phyloP scores from a whole-genome alignment of 2,329 filamentous ascomycete genomes.

The Ascochyta rabiei region DNA sequence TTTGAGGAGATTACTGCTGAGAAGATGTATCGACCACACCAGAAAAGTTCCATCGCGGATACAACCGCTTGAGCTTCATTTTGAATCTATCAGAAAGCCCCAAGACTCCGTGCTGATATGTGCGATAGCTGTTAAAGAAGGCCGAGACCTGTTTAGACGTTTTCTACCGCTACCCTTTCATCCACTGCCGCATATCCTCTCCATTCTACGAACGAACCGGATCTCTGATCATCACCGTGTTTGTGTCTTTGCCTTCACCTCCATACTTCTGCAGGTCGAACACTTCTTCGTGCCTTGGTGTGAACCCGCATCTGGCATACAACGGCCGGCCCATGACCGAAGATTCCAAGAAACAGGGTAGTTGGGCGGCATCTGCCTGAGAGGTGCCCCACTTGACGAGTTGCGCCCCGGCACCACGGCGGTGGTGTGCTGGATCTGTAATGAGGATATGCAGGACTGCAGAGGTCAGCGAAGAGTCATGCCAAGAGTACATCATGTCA shows the following conservation, averaged over 20 bases:
- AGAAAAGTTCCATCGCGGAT: no score
- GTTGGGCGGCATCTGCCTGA: conserved; percentile 47
- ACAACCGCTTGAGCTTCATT: no score
- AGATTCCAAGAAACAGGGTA: conserved; percentile 53
- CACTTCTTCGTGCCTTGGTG: conserved; percentile 21
- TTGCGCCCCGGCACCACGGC: conserved; percentile 50
- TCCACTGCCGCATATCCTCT: no score
- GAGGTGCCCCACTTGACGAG: conserved; percentile 49
- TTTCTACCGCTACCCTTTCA: no score
- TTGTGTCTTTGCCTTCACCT: conserved; percentile 31
- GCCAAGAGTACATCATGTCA: not conserved
- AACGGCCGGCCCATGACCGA: conserved; percentile 48
- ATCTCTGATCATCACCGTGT: conserved; percentile 41
- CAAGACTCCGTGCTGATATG: no score
- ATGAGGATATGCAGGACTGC: conserved; percentile 40
- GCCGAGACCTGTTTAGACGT: no score
- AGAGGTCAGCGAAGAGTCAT: not conserved
- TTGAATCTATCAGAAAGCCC: no score
- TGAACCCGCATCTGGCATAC: conserved; percentile 46
- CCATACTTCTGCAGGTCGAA: conserved; percentile 42
- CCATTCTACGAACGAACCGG: not conserved
- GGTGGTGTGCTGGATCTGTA: conserved; percentile 49
- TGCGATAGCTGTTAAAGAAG: no score
- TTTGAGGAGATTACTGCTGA: no score
- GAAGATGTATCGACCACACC: no score